phyloP scores from a whole-genome alignment of 306 rosid genomes.

The Arachis hypogaea region DNA sequence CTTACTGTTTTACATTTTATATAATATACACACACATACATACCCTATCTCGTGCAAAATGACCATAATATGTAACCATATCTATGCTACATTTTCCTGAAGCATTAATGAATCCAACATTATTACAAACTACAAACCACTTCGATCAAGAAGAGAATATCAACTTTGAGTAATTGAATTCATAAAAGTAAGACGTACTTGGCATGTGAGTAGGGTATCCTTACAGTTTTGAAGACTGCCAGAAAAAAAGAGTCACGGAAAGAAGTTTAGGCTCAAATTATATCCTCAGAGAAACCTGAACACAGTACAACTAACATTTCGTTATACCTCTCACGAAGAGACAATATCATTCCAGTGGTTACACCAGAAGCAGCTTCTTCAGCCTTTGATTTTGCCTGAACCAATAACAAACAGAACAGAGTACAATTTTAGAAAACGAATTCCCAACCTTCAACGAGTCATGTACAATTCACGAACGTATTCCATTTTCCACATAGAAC shows the following conservation, averaged over 20 bases:
- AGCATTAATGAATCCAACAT: conserved; percentile 16
- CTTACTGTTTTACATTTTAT: no score
- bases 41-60: no score
- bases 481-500: no score
- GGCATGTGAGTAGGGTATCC: conserved; percentile 70
- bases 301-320: background rate
- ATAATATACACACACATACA: no score
- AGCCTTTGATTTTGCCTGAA: conserved; percentile 59
- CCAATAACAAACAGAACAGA: conserved; percentile 9
- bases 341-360: conserved; percentile 90
- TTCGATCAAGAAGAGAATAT: conserved; percentile 10
- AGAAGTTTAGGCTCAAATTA: conserved; percentile 28
- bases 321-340: conserved; percentile 89
- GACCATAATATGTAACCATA: no score
- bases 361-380: conserved; percentile 92
- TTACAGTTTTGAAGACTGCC: conserved; percentile 80
- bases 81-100: background rate
- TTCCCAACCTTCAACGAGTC: no score
- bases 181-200: conserved; percentile 56
- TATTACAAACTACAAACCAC: background rate
- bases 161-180: conserved; percentile 12
- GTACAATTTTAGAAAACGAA: background rate
- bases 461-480: no score
- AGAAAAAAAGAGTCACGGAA: conserved; percentile 34
- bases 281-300: background rate